Base-by-base conservation (phyloP, 257 asterid genomes). In the Gentiana straminea region DNA sequence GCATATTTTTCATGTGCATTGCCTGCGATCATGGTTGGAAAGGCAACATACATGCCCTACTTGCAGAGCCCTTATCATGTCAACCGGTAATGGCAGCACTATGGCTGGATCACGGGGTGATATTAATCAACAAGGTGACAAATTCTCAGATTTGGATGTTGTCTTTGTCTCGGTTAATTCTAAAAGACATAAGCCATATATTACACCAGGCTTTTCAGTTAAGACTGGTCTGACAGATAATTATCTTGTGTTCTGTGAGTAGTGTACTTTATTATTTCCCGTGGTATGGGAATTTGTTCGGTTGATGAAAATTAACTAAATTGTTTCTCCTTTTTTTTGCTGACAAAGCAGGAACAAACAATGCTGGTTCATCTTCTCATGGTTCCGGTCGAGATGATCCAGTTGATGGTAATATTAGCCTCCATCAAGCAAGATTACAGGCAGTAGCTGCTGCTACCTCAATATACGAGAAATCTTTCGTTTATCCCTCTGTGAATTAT, bases 21-120 rank as follows among this genome's bases (percentile, higher is more conserved):
- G 98, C 79, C 89, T 90, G 51, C 80, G 98, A 56, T 90, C 98
- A 35, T 90, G 98, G 96, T 71, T 90, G 62, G 96, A 86, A 74
- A 83, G 95, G 67, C 96, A 90, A 60, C 86, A 80, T 62, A 86
- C 96, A 35, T 90, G 98, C 64, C 98, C 98, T 54, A 86, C 96
- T 41, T 91, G 98, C 75, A 87, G 98, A 78, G 98, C 98, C 56
- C 93, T 72, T 57, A 96, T 91, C 60, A 79, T 91, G 52, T 95
- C 96, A 49, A 76, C 92, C 58, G 96, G 81, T 74, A 74, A 73
- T 66, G 86, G 78, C 64, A 60, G 94, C 12, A 56, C 76, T 43
- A 48, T 79, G 48, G 48, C 74, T 70, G 83, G 71, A 71, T 59
- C 76, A 11, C 82, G 75, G 55, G 75, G 81, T 44, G 82, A 69